phyloP scores from a whole-genome alignment of 306 rosid genomes.

The Luffa aegyptiaca region DNA sequence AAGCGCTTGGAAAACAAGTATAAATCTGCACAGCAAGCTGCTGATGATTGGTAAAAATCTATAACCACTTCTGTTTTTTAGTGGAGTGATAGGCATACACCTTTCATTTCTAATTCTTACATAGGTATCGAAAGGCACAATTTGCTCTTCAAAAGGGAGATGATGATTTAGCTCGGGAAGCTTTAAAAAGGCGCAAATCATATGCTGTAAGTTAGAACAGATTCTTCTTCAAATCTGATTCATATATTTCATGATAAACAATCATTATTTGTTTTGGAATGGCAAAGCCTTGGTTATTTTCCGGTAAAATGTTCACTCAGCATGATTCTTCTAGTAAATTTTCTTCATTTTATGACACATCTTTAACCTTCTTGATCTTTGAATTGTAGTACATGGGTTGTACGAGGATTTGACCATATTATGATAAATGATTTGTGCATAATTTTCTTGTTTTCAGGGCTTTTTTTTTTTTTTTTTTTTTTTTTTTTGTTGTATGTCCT shows the following conservation, averaged over 20 bases:
- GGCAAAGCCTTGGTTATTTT: background rate
- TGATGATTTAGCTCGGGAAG: conserved; percentile 97
- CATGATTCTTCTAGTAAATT: background rate
- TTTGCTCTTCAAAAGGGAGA: conserved; percentile 89
- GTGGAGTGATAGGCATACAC: background rate
- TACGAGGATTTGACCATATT: background rate
- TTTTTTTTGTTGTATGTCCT: too few species aligned
- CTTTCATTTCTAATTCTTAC: conserved; percentile 7
- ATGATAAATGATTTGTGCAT: background rate
- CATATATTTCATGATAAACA: background rate
- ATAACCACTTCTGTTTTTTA: conserved; percentile 6
- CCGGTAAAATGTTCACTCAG: background rate
- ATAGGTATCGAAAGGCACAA: conserved; percentile 87
- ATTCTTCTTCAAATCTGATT: background rate
- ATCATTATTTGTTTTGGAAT: background rate
- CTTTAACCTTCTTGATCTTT: background rate
- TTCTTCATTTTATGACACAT: background rate
- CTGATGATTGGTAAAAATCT: conserved; percentile 83
- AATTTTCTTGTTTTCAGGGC: too few species aligned
- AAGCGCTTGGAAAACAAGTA: conserved; percentile 85
- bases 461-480: too few species aligned
- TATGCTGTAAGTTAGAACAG: conserved; percentile 47
- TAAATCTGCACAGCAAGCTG: conserved; percentile 80
- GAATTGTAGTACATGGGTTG: background rate
- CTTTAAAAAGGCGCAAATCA: conserved; percentile 87